Evolutionary conservation across 225 moss, liverwort and hornwort genomes (phyloP).

Genomic region (Rhytidiadelphus loreus): DNA sequence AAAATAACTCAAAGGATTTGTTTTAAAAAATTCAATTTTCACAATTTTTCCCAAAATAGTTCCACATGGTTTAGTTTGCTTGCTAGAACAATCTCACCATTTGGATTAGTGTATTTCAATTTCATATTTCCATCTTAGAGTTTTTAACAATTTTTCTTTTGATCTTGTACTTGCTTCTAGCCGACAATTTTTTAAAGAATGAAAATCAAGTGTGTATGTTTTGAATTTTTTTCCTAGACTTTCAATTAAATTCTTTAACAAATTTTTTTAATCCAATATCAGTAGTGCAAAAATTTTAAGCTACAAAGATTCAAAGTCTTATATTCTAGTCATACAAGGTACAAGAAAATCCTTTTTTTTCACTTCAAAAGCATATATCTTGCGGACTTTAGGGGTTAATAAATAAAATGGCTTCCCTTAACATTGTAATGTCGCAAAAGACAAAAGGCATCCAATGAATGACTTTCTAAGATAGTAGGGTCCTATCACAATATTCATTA

Average conservation of each 20-base stretch:
- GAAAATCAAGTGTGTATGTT: background rate
- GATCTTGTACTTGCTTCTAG: background rate
- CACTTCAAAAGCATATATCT: background rate
- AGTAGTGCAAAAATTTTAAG: background rate
- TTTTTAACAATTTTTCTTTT: background rate
- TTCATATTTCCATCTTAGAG: background rate
- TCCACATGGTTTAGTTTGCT: fast-evolving
- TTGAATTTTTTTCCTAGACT: background rate
- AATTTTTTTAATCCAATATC: too few relatives aligned
- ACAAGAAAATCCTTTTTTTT: background rate
- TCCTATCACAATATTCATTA: background rate
- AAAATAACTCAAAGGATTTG: background rate
- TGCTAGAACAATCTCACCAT: background rate
- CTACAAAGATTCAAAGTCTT: background rate
- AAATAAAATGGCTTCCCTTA: background rate
- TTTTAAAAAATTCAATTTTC: background rate
- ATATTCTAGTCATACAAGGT: background rate
- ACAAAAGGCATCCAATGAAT: background rate
- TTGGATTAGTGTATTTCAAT: background rate
- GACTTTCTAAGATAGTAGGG: background rate
- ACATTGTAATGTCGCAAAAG: fast-evolving
- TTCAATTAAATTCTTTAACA: background rate
- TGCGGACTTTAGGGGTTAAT: background rate
- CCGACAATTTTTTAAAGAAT: background rate
- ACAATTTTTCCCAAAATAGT: fast-evolving